Conservation (phyloP, 305 asterid species). For the Galium porrigens region DNA sequence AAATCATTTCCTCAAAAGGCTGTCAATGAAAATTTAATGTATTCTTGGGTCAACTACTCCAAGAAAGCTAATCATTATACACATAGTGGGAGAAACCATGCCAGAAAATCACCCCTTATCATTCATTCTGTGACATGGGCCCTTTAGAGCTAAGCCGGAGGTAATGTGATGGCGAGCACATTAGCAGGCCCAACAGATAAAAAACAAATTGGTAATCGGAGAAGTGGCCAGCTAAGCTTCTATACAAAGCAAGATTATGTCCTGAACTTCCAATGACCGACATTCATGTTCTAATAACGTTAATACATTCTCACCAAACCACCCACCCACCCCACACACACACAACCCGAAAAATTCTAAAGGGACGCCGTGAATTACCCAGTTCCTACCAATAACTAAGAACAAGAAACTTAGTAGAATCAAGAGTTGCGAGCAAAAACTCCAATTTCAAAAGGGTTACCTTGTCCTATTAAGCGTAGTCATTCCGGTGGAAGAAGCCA, state of each 20-base stretch:
- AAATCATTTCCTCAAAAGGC: not conserved
- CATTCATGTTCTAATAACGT: not conserved
- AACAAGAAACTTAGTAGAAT: not conserved
- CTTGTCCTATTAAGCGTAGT: slow-evolving; percentile 35
- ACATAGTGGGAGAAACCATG: not conserved
- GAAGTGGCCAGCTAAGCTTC: not conserved
- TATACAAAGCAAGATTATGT: not conserved
- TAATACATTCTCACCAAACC: no score
- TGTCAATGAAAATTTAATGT: not conserved
- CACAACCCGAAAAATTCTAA: not conserved
- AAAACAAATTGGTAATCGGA: not conserved
- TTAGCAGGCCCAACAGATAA: not conserved
- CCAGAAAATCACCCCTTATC: not conserved
- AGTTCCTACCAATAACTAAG: not conserved
- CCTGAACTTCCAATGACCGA: not conserved
- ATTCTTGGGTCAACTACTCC: no score
- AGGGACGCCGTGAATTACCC: not conserved
- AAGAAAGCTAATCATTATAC: not conserved
- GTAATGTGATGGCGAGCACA: not conserved
- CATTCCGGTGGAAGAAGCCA: slow-evolving; percentile 18
- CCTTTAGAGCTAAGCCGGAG: not conserved
- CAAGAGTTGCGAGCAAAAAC: not conserved
- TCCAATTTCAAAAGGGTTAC: slow-evolving; percentile 19
- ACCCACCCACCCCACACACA: no score
- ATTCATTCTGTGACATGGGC: not conserved